Conservation (phyloP, 257 asterid genomes). For the Rubia yunnanensis region DNA sequence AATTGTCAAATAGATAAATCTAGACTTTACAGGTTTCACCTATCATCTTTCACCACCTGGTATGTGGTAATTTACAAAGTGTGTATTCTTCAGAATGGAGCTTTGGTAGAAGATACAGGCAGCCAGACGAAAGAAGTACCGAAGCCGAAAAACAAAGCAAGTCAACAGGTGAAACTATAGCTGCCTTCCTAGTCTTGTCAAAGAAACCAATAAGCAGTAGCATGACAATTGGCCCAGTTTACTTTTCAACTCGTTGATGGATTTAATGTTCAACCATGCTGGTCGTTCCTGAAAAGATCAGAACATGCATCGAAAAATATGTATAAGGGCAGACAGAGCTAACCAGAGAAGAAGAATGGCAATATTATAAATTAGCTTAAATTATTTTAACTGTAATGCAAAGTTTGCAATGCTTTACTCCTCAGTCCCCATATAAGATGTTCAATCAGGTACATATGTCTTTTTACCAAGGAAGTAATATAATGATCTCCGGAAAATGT, state of each 20-base stretch:
- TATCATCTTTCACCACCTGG: background rate
- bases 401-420: no score
- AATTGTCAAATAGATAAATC: no score
- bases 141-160: conserved; percentile 87
- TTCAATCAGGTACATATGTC: background rate
- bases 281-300: conserved; percentile 63
- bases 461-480: background rate
- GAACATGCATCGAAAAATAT: background rate
- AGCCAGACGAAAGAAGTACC: conserved; percentile 61
- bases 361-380: background rate
- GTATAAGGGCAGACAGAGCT: background rate
- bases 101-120: conserved; percentile 72
- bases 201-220: conserved; percentile 79
- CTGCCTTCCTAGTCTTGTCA: conserved; percentile 84
- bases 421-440: no score
- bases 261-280: conserved; percentile 71
- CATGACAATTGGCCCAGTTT: conserved; percentile 94
- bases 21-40: background rate
- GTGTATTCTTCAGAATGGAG: conserved; percentile 27
- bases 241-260: conserved; percentile 74
- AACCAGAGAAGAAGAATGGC: background rate
- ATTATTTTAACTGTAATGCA: no score
- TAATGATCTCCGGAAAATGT: background rate
- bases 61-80: background rate
- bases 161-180: conserved; percentile 61